These are phyloP conservation scores for Astrothelium subdiscretum DNA, from an alignment of 495 filamentous ascomycete genomes.

Conservation along the genomic window DNA sequence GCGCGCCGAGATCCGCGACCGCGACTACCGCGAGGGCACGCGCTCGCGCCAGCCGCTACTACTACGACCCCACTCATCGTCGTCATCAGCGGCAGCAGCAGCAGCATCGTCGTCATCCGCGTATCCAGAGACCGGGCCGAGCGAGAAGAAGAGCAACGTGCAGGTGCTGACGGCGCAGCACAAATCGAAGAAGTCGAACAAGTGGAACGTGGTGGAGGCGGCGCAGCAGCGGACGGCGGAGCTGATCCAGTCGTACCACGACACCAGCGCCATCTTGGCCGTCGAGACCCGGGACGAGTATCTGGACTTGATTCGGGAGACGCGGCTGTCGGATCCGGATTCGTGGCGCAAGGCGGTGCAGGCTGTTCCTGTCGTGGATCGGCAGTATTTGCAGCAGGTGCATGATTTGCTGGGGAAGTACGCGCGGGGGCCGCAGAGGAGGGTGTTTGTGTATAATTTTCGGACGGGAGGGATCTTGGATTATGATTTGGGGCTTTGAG, in stretches of 20 bases:
- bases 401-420: slow-evolving; percentile 61
- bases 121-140: slow-evolving; percentile 24
- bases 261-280: slow-evolving; percentile 70
- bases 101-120: too few species aligned
- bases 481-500: slow-evolving; percentile 27
- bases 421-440: slow-evolving; percentile 30
- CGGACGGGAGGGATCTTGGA: slow-evolving; percentile 24
- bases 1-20: slow-evolving; percentile 69
- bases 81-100: too few species aligned
- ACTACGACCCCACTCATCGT: slow-evolving; percentile 20
- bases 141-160: slow-evolving; percentile 42
- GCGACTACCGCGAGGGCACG: slow-evolving; percentile 49
- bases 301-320: slow-evolving; percentile 66
- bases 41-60: slow-evolving; percentile 32
- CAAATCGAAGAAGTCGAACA: slow-evolving; percentile 81
- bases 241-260: slow-evolving; percentile 43
- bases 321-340: slow-evolving; percentile 67
- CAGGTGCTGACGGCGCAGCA: slow-evolving; percentile 70
- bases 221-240: slow-evolving; percentile 23
- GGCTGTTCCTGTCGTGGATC: slow-evolving; percentile 60
- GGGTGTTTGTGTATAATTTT: slow-evolving; percentile 33
- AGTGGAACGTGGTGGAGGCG: slow-evolving; percentile 71
- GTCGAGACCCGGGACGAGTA: slow-evolving; percentile 81
- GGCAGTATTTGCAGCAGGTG: slow-evolving; percentile 76
- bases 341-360: slow-evolving; percentile 79